Evolutionary conservation across 352 stramenopile genomes (phyloP).

Genomic region (Pythium dissotocum): DNA sequence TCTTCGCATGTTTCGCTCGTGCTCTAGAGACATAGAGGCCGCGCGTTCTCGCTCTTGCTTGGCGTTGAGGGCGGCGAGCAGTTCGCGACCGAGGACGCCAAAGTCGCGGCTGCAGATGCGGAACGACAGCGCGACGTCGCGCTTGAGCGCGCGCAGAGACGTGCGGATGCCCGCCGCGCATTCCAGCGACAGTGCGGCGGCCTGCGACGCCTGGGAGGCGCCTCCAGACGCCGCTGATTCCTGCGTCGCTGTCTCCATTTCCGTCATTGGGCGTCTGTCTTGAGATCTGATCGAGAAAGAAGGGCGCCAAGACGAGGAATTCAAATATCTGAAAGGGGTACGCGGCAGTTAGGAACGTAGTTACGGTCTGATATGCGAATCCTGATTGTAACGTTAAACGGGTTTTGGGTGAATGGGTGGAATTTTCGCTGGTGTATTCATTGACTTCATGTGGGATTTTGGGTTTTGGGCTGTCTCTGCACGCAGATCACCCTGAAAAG

Average conservation of each 20-base stretch:
- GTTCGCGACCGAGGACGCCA: constrained; percentile 57
- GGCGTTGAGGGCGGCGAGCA: constrained; percentile 48
- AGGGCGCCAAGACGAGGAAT: constrained; percentile 6
- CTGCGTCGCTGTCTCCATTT: constrained; percentile 7
- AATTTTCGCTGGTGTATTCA: not conserved
- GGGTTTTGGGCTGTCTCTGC: not conserved
- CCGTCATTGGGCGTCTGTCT: not conserved
- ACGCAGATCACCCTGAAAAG: not conserved
- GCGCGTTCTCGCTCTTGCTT: constrained; percentile 39
- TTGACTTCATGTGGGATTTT: not conserved
- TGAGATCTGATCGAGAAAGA: not conserved
- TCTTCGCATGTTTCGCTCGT: constrained; percentile 48
- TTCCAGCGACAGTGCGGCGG: constrained; percentile 14
- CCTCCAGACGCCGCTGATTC: not conserved
- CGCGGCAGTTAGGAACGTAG: constrained; percentile 3
- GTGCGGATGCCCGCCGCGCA: constrained; percentile 35
- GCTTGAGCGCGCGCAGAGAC: constrained; percentile 49
- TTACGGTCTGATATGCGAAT: not conserved
- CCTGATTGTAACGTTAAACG: not conserved
- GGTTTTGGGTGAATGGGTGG: not conserved
- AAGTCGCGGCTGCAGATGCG: constrained; percentile 75
- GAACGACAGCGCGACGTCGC: constrained; percentile 68
- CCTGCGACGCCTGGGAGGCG: not conserved
- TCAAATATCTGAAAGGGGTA: constrained; percentile 5
- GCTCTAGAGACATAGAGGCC: constrained; percentile 39